These are phyloP conservation scores for Xenoacremonium recifei DNA, from an alignment of 2,329 filamentous ascomycete species.

Conservation along the genomic window DNA sequence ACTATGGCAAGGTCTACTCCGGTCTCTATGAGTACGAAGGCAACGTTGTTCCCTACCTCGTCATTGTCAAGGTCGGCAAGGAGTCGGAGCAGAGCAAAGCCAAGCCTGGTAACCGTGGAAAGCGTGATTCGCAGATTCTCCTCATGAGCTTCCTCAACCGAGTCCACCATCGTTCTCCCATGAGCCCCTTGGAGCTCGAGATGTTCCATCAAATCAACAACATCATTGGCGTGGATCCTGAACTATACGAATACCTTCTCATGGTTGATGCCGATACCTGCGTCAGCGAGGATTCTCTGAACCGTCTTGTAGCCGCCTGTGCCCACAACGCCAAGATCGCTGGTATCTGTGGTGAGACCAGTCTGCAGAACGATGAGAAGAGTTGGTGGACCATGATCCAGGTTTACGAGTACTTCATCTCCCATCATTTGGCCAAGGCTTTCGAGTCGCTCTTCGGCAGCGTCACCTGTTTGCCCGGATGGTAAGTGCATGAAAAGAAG, in stretches of 20 bases:
- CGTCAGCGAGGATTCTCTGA: constrained; percentile 88
- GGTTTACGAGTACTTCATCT: constrained; percentile 99
- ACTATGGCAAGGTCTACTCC: constrained; percentile 98
- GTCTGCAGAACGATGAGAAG: constrained; percentile 89
- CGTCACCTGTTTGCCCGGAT: constrained; percentile 98
- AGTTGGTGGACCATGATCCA: constrained; percentile 99
- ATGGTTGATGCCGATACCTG: constrained; percentile 98
- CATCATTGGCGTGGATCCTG: constrained; percentile 95
- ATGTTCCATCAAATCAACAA: constrained; percentile 99
- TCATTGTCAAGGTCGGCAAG: constrained; percentile 96
- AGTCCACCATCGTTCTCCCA: constrained; percentile 88
- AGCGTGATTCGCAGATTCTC: constrained; percentile 95
- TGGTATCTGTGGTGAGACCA: constrained; percentile 96
- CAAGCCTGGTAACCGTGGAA: constrained; percentile 96
- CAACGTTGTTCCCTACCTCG: constrained; percentile 94
- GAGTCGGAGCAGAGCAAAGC: constrained; percentile 88
- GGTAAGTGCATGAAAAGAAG: constrained; percentile 68
- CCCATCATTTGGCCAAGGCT: constrained; percentile 92
- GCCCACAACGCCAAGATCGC: constrained; percentile 94
- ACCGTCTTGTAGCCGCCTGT: constrained; percentile 87
- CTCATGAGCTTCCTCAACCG: constrained; percentile 98
- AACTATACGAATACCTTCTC: constrained; percentile 93
- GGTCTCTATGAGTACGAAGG: constrained; percentile 97
- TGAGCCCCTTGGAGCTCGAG: constrained; percentile 94
- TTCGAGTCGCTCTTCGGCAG: constrained; percentile 98